phyloP scores from a whole-genome alignment of 2,329 filamentous ascomycete genomes.

The Ilyonectria robusta region DNA sequence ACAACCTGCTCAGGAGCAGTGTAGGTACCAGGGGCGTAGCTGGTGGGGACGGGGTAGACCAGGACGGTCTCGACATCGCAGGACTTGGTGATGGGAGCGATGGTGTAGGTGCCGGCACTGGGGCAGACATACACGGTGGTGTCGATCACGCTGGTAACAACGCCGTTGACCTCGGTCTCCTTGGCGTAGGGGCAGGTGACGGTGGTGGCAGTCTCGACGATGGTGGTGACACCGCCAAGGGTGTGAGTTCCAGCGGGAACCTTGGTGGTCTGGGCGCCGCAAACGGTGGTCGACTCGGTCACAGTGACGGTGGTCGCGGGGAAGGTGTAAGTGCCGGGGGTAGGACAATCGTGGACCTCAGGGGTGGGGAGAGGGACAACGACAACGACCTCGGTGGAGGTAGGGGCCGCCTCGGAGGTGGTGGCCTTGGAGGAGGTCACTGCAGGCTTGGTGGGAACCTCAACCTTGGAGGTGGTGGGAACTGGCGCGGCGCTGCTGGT shows the following conservation, averaged over 20 bases:
- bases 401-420: constrained; percentile 28
- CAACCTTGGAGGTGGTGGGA: constrained; percentile 30
- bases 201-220: constrained; percentile 76
- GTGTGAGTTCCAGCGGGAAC: constrained; percentile 77
- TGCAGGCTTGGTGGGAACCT: constrained; percentile 50
- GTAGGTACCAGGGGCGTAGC: constrained; percentile 80
- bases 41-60: constrained; percentile 76
- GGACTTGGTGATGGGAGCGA: constrained; percentile 76
- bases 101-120: constrained; percentile 81
- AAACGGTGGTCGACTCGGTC: constrained; percentile 76
- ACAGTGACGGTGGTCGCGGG: constrained; percentile 80
- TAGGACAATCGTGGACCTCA: constrained; percentile 68
- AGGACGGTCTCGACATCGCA: constrained; percentile 68
- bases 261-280: constrained; percentile 72
- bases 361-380: constrained; percentile 67
- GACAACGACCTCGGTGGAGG: constrained; percentile 56
- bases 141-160: constrained; percentile 77
- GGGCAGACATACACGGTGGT: constrained; percentile 83
- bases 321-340: constrained; percentile 82
- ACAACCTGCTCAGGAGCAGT: constrained; percentile 76
- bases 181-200: constrained; percentile 80
- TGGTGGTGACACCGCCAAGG: constrained; percentile 79
- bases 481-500: constrained; percentile 42
- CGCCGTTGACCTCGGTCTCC: constrained; percentile 68
- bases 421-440: constrained; percentile 34